Conservation (phyloP, 495 filamentous ascomycete species). For the Trichoderma orchidacearum region DNA sequence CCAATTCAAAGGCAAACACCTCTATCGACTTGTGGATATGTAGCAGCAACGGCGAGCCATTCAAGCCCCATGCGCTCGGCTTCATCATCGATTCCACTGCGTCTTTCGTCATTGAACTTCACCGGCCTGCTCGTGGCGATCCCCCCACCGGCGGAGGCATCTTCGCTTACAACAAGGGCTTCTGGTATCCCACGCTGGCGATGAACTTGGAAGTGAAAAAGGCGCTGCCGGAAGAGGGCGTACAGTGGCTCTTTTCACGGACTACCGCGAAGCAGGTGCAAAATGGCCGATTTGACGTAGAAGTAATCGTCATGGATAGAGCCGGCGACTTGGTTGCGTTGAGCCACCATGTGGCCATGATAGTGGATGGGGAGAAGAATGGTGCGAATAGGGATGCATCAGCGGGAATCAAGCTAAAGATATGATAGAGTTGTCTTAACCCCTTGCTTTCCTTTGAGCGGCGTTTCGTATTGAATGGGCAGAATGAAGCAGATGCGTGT, state of each 20-base stretch:
- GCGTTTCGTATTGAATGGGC: too few species aligned
- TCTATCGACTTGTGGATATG: conserved; percentile 54
- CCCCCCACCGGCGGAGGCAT: not conserved
- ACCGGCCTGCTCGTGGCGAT: not conserved
- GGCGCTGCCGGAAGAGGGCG: conserved; percentile 39
- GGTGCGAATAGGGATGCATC: not conserved
- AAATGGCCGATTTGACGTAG: conserved; percentile 51
- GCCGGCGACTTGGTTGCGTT: conserved; percentile 45
- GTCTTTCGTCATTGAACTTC: not conserved
- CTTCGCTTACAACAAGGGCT: conserved; percentile 3
- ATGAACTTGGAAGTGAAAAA: conserved; percentile 58
- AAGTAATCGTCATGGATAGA: conserved; percentile 46
- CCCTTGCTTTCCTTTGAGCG: too few species aligned
- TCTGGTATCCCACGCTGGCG: conserved; percentile 72
- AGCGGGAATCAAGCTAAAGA: too few species aligned
- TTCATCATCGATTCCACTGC: conserved; percentile 43
- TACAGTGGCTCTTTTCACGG: conserved; percentile 52
- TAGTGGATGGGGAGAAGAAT: conserved; percentile 28
- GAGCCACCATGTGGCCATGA: conserved; percentile 47
- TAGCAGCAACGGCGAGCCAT: conserved; percentile 32
- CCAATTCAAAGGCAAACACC: conserved; percentile 14
- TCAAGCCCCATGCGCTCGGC: conserved; percentile 40
- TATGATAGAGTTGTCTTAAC: too few species aligned
- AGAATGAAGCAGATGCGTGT: too few species aligned
- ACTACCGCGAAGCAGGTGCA: conserved; percentile 41